These are phyloP conservation scores for Bromus sterilis DNA, from an alignment of 176 grass and related monocot genomes.

Conservation along the genomic window DNA sequence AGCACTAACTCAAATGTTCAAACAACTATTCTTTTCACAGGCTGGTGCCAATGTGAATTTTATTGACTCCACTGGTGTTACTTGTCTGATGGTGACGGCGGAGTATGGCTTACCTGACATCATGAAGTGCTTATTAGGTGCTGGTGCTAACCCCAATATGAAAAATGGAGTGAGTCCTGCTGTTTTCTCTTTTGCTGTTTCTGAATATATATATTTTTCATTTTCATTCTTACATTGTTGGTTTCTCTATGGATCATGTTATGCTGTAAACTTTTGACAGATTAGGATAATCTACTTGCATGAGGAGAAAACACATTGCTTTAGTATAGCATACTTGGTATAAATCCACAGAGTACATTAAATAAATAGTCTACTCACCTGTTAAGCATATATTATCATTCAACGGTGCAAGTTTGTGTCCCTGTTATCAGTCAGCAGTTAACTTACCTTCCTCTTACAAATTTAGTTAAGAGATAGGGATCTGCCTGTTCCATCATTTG, in stretches of 20 bases:
- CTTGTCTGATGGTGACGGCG: neutral
- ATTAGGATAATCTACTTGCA: neutral
- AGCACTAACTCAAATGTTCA: neutral
- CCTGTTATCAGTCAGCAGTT: neutral
- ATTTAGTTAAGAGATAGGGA: neutral
- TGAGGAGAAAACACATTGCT: neutral
- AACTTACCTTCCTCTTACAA: neutral
- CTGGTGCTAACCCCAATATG: neutral
- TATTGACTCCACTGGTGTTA: neutral
- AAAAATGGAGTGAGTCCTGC: neutral
- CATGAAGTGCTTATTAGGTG: neutral
- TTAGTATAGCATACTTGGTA: neutral
- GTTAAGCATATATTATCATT: neutral
- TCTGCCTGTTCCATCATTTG: neutral
- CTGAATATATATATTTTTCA: no score
- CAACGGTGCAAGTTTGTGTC: neutral
- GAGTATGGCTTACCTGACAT: neutral
- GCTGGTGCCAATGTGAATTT: neutral
- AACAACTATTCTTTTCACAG: neutral
- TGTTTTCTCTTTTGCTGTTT: neutral
- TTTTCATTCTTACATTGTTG: no score
- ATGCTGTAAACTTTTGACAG: neutral
- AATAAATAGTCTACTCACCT: neutral
- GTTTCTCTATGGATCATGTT: neutral
- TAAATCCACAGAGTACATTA: neutral